phyloP scores from a whole-genome alignment of 2,329 filamentous ascomycete species.

The Aspergillus flavus region DNA sequence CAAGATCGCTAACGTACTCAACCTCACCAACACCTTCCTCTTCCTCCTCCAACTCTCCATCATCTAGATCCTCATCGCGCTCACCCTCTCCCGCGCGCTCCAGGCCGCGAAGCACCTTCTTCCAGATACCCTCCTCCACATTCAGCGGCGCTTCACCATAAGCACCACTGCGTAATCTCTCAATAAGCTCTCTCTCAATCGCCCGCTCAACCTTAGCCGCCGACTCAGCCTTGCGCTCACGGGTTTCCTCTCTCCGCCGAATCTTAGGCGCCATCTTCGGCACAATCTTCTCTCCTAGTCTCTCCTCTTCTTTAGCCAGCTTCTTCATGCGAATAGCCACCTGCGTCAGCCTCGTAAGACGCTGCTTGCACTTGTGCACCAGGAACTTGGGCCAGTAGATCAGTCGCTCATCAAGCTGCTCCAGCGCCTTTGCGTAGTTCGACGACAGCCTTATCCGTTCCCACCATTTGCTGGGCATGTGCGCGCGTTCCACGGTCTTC shows the following conservation, averaged over 20 bases:
- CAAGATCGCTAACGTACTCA: constrained; percentile 91
- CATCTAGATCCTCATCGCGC: constrained; percentile 84
- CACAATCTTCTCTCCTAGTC: constrained; percentile 84
- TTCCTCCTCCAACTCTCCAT: constrained; percentile 77
- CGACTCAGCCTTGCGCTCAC: constrained; percentile 75
- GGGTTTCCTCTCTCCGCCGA: constrained; percentile 70
- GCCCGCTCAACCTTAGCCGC: constrained; percentile 93
- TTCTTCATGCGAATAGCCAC: constrained; percentile 77
- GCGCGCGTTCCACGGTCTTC: constrained; percentile 88
- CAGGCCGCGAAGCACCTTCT: constrained; percentile 88
- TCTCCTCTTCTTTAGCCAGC: constrained; percentile 84
- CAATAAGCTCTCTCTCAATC: constrained; percentile 92
- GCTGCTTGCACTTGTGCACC: constrained; percentile 93
- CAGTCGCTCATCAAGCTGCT: constrained; percentile 81
- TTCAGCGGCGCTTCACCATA: constrained; percentile 95
- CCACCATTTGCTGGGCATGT: constrained; percentile 90
- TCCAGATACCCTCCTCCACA: constrained; percentile 93
- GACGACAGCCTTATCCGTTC: constrained; percentile 85
- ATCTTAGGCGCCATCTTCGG: constrained; percentile 92
- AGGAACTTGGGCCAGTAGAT: constrained; percentile 96
- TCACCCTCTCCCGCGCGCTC: constrained; percentile 83
- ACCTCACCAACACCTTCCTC: constrained; percentile 75
- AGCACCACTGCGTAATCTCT: constrained; percentile 84
- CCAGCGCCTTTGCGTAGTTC: constrained; percentile 88
- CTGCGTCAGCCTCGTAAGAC: constrained; percentile 87